Base-by-base conservation (phyloP, 331 rosid species). In the Prunus yedoensis region DNA sequence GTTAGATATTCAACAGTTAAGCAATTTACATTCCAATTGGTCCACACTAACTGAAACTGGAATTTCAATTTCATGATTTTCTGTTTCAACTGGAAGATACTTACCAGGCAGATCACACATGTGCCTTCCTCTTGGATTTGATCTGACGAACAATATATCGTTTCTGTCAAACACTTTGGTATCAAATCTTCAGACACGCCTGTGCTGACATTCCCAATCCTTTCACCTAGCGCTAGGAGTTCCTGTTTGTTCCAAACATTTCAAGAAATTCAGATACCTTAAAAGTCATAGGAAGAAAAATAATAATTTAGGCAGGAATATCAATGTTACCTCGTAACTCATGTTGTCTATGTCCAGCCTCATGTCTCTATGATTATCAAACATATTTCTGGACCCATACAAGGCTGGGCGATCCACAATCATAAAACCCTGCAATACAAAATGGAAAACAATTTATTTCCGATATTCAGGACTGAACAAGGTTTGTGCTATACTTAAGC, bases 291-390 rank as follows among this genome's bases (percentile, higher is more conserved):
- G 53, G 25, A 66, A 73, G 47, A 46, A 70, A 30, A 5, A 49
- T 4, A 28, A 30, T 52, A 25, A 66, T 8, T 27, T 14, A 54
- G 74, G 30, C 12, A 21, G 70, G 75, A 78, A 69, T 64, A 63
- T 18, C 18, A 20, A 58, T 46, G 49, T 57, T 75, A 92, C 97
- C 96, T 92, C 97, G 17, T 92, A 92, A 76, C 92, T 81, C 97
- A 92, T 84, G 80, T 82, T 89, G 82, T 92, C 97, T 32, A 87
- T 64, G 85, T 92, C 97, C 84, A 92, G 83, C 80, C 96, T 90
- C 97, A 92, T 85, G 17, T 90, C 96, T 76, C 96, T 89, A 76
- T 92, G 97, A 82, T 87, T 96, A 79, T 92, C 96, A 72, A 74
- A 66, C 83, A 81, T 62, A 78, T 52, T 90, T 80, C 96, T 90